A percentile compares a stretch with the other conserved stretches of the same genome.
These are phyloP conservation scores for Gossypium australe DNA, from an alignment of 345 rosid genomes.

Conservation along the genomic window DNA sequence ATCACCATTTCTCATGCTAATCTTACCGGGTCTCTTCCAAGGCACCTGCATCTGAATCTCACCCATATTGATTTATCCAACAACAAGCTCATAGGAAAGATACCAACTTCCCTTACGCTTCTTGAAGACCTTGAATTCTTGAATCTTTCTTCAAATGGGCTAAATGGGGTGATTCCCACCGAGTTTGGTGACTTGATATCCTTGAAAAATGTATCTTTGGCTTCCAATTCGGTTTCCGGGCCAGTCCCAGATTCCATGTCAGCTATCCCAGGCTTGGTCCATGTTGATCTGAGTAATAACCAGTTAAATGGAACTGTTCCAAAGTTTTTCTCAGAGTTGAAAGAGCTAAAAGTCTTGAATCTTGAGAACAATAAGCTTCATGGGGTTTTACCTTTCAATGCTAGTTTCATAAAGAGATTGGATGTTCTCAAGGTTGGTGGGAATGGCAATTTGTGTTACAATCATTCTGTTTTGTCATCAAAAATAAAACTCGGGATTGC, in stretches of 20 bases:
- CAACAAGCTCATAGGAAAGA: slow-evolving; percentile 58
- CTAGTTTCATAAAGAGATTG: slow-evolving; percentile 54
- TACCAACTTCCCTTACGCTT: slow-evolving; percentile 61
- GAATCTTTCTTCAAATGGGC: slow-evolving; percentile 56
- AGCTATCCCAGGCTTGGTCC: slow-evolving; percentile 62
- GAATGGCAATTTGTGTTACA: slow-evolving; percentile 77
- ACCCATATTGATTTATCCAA: slow-evolving; percentile 77
- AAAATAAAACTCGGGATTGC: slow-evolving; percentile 84
- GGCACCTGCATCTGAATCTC: slow-evolving; percentile 44
- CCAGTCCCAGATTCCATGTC: slow-evolving; percentile 74
- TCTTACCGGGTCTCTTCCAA: slow-evolving; percentile 61
- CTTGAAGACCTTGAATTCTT: slow-evolving; percentile 59
- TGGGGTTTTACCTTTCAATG: slow-evolving; percentile 86
- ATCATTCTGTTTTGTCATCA: slow-evolving; percentile 55
- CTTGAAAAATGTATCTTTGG: slow-evolving; percentile 59
- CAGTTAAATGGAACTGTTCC: slow-evolving; percentile 90
- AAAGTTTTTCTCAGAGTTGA: slow-evolving; percentile 57
- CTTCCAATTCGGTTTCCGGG: slow-evolving; percentile 79
- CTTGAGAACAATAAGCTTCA: slow-evolving; percentile 65
- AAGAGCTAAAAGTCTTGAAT: slow-evolving; percentile 59
- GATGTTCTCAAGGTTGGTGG: slow-evolving; percentile 67
- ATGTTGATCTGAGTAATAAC: slow-evolving; percentile 83
- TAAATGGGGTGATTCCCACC: slow-evolving; percentile 64
- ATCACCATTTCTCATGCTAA: slow-evolving; percentile 59
- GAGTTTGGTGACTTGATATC: slow-evolving; percentile 62